phyloP scores from a whole-genome alignment of 2,329 filamentous ascomycete genomes.

The Zymoseptoria passerinii region DNA sequence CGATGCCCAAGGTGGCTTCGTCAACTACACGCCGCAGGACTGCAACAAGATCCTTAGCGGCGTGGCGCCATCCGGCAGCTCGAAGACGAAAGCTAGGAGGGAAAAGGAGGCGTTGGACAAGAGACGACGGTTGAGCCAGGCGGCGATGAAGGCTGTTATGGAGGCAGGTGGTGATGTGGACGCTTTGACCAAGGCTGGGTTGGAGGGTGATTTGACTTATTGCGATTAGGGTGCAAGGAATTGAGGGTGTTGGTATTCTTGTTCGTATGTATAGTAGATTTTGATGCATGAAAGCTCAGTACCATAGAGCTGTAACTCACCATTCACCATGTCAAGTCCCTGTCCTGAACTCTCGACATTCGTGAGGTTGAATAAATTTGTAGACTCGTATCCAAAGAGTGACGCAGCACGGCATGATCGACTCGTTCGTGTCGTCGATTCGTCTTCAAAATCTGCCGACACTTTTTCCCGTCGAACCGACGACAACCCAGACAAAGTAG shows the following conservation, averaged over 20 bases:
- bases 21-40: slow-evolving; percentile 84
- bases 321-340: background rate
- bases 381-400: background rate
- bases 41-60: slow-evolving; percentile 72
- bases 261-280: background rate
- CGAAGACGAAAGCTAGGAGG: slow-evolving; percentile 86
- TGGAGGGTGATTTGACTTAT: slow-evolving; percentile 20
- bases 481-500: too few species aligned
- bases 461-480: background rate
- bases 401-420: background rate
- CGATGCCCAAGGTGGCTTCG: slow-evolving; percentile 54
- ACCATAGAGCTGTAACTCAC: background rate
- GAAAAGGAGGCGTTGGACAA: slow-evolving; percentile 82
- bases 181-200: slow-evolving; percentile 35
- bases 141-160: slow-evolving; percentile 58
- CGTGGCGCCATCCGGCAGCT: slow-evolving; percentile 82
- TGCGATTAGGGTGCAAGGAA: background rate
- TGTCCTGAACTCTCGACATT: background rate
- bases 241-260: background rate
- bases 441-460: background rate
- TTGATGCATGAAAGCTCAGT: background rate
- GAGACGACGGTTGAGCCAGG: slow-evolving; percentile 58
- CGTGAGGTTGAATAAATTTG: background rate
- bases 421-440: background rate
- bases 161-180: slow-evolving; percentile 60